Evolutionary conservation across 1,284 basidiomycete species (phyloP), one percentile per base, ranked within the genome.

Genomic region (Nidula niveotomentosa): DNA sequence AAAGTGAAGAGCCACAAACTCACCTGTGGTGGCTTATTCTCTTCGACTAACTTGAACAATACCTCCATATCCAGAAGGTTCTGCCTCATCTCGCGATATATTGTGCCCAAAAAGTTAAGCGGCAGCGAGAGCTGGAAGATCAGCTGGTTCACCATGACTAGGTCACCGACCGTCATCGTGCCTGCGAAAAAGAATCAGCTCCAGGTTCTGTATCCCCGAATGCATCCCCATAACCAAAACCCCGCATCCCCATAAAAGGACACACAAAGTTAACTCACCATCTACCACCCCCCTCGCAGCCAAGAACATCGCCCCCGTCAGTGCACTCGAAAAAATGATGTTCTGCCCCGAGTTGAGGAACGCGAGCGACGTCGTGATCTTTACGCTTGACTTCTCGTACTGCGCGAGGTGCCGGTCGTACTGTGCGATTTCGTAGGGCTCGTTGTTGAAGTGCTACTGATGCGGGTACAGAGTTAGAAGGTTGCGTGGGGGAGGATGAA

Each of bases 131-230:
- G 78, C 70, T 99, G 97, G 77, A 99, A 99, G 39, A 99, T 95
- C n/a, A 99, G 83, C 69, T 98, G 96, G 71, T 99, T 99, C 64
- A 97, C 91, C 92, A 99, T 97, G 58, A 99, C 97, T 17, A 99
- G 82, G 68, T 99, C 96, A 8, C 96, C 97, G 23, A 99, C 84
- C 1, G 96, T 98, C 96, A 99, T 98, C 0, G 93, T 94, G 9
- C 96, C 95, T 93, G 57, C 30, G 30, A 30, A 4, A 5, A 30
- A 30, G 30, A 30, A 30, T 30, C 4, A 30, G 30, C 30, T 30
- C 30, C 30, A 30, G 30, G 30, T 30, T 30, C 30, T 23, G 23
- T 23, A 23, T 23, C 23, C 23, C 23, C 4, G 30, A 30, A 30
- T 30, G 3, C 8, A 39, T 17, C 43, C 10, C 36, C n/a, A 33